phyloP scores from a whole-genome alignment of 2,329 filamentous ascomycete genomes.

The Fusarium sp. region DNA sequence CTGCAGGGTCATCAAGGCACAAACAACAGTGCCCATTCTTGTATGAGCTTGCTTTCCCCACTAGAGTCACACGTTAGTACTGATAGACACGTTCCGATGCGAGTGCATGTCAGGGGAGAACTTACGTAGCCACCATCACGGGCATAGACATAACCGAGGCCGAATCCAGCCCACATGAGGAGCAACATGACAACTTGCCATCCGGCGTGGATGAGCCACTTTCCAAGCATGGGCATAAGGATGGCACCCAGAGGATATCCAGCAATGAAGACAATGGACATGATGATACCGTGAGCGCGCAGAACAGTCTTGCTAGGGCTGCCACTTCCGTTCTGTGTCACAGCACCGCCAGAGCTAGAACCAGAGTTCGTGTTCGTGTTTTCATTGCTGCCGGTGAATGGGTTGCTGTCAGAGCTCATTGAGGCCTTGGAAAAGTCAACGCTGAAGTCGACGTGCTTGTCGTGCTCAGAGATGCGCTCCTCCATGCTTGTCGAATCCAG shows the following conservation, averaged over 20 bases:
- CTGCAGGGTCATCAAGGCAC: constrained; percentile 67
- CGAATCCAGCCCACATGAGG: constrained; percentile 71
- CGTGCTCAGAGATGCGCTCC: constrained; percentile 59
- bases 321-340: constrained; percentile 11
- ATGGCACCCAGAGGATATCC: constrained; percentile 71
- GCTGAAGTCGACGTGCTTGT: constrained; percentile 56
- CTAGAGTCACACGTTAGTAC: constrained; percentile 51
- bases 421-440: constrained; percentile 63
- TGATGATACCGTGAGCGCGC: constrained; percentile 68
- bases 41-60: constrained; percentile 66
- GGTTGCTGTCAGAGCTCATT: constrained; percentile 62
- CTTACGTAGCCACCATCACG: constrained; percentile 57
- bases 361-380: constrained; percentile 15
- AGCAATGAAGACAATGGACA: constrained; percentile 69
- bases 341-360: constrained; percentile 26
- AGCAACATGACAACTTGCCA: constrained; percentile 67
- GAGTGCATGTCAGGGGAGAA: constrained; percentile 29
- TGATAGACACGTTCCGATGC: not conserved
- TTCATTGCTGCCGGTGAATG: constrained; percentile 54
- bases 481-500: constrained; percentile 57
- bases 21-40: constrained; percentile 66
- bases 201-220: constrained; percentile 67
- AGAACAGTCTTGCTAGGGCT: constrained; percentile 47
- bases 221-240: constrained; percentile 69
- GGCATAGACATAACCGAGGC: constrained; percentile 64